Evolutionary conservation across 345 rosid genomes (phyloP), one percentile per base, ranked within the genome.

Genomic region (Boechera divaricarpa): DNA sequence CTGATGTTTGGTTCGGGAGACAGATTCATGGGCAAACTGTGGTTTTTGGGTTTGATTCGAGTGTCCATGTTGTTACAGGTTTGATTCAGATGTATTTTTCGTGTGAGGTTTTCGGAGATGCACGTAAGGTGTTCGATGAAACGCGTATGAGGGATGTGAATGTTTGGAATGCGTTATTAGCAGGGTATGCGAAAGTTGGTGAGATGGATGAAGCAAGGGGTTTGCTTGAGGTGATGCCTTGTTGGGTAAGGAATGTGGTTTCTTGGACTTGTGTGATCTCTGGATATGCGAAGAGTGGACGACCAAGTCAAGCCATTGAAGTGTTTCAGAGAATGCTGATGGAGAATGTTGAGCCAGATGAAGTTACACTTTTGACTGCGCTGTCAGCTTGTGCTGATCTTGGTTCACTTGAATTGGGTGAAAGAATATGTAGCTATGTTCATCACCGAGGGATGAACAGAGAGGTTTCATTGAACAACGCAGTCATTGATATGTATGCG

Each of bases 211-310:
- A 54, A 67, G 93, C 92, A 12, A 76, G 31, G 51, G 28, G 61
- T 55, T 72, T 93, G 74, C 74, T 91, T 26, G 86, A 90, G 24
- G 69, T 36, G 26, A 90, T 88, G 92, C 90, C 88, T 38, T 78
- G 53, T 72, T 86, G 83, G 35, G 15, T 61, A 68, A 86, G 82
- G 63, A 75, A 87, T 75, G 88, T 74, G 13, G 80, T 91, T 81
- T 82, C 90, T 71, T 93, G 96, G 96, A 91, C 97, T 33, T 56
- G 89, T 51, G 52, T 93, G 62, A 85, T 93, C 66, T 70, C 92
- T 7, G 97, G 89, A 6, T 87, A 85, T 39, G 88, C 83, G 4
- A 90, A 86, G 76, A 76, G 57, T 45, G 82, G 81, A 57, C 77
- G 80, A 44, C 81, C 87, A 13, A 78, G 69, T 5, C 83, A 87